Evolutionary conservation across 805 yeast species (phyloP).

Genomic region (Metschnikowia noctiluminum): DNA sequence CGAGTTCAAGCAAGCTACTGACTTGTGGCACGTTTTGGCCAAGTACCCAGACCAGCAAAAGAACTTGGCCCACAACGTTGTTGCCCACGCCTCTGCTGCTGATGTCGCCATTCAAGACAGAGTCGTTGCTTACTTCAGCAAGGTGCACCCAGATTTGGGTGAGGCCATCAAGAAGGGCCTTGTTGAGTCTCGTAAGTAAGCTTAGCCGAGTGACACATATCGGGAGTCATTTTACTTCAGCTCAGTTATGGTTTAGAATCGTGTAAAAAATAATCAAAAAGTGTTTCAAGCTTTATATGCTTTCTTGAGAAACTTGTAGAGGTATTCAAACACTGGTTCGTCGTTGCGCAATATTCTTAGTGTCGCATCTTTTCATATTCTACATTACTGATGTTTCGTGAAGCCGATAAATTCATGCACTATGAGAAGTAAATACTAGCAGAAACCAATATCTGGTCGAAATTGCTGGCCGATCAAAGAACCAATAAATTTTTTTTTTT

Average conservation of each 20-base stretch:
- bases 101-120: slow-evolving; percentile 72
- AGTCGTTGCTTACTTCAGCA: slow-evolving; percentile 70
- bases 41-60: slow-evolving; percentile 79
- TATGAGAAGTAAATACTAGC: neutral
- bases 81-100: slow-evolving; percentile 70
- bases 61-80: slow-evolving; percentile 78
- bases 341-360: too few relatives aligned
- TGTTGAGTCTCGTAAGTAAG: slow-evolving; percentile 48
- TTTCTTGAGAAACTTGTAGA: too few relatives aligned
- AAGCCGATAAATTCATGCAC: neutral
- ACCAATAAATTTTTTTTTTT: too few relatives aligned
- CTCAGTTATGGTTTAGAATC: slow-evolving; percentile 4
- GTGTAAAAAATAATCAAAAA: neutral
- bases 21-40: slow-evolving; percentile 74
- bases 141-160: slow-evolving; percentile 70
- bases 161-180: slow-evolving; percentile 63
- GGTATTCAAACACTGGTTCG: too few relatives aligned
- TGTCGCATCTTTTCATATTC: too few relatives aligned
- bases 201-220: neutral
- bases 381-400: neutral
- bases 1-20: slow-evolving; percentile 77
- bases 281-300: neutral
- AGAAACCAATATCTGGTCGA: too few relatives aligned
- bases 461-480: neutral
- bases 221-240: neutral